A percentile compares a stretch with the other conserved stretches of the same genome.
Evolutionary conservation across 2,329 filamentous ascomycete species (phyloP).

Genomic region (Fusarium liriodendri): DNA sequence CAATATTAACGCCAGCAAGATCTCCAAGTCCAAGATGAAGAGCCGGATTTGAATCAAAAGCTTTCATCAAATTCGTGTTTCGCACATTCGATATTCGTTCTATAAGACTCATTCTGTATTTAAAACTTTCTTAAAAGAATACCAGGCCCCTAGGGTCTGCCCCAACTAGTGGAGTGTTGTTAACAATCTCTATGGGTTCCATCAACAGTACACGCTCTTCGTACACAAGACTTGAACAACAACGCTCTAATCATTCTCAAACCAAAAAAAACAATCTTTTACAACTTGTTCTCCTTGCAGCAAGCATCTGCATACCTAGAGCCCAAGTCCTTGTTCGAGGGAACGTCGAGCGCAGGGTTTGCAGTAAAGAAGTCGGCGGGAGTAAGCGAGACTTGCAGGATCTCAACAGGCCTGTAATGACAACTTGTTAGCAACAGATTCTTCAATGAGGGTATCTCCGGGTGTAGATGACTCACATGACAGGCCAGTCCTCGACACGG

Average conservation of each 20-base stretch:
- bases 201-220: neutral
- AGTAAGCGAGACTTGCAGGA: conserved; percentile 56
- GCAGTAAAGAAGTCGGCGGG: conserved; percentile 61
- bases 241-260: neutral
- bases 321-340: conserved; percentile 26
- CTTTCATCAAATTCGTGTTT: neutral
- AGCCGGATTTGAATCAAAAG: neutral
- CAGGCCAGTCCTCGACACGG: conserved; percentile 74
- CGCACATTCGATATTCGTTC: neutral
- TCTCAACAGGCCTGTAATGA: conserved; percentile 55
- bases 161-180: neutral
- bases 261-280: neutral
- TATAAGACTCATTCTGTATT: neutral
- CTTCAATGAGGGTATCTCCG: too few species aligned
- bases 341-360: conserved; percentile 60
- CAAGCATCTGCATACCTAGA: neutral
- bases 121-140: neutral
- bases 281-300: neutral
- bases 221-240: neutral
- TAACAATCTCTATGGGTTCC: neutral
- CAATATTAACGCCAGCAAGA: neutral
- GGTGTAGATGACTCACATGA: conserved; percentile 61
- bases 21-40: neutral
- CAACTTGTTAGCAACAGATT: neutral
- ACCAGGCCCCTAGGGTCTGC: too few species aligned